Percentiles rank a stretch among this genome's conserved stretches.
phyloP scores from a whole-genome alignment of 305 asterid genomes.

The Rubia tinctorum region DNA sequence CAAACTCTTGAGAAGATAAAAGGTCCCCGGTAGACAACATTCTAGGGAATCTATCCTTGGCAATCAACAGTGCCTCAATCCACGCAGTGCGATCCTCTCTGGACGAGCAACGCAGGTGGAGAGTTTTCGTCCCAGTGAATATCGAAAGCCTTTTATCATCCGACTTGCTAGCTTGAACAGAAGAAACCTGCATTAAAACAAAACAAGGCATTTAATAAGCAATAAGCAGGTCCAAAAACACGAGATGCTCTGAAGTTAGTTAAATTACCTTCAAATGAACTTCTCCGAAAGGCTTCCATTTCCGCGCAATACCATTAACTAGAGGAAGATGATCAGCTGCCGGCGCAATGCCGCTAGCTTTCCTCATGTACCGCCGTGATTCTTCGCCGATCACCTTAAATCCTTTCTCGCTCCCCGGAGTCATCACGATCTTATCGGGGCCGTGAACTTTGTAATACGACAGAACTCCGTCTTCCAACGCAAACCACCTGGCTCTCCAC shows the following conservation, averaged over 20 bases:
- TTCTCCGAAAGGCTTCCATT: slow-evolving; percentile 89
- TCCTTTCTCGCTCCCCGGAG: slow-evolving; percentile 63
- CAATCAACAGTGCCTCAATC: slow-evolving; percentile 87
- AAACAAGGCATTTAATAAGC: background rate
- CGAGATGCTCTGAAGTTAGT: background rate
- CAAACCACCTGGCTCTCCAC: slow-evolving; percentile 97
- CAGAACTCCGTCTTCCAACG: slow-evolving; percentile 93
- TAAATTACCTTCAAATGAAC: slow-evolving; percentile 74
- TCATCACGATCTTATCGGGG: slow-evolving; percentile 77
- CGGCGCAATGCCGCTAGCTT: slow-evolving; percentile 43
- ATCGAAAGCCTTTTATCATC: slow-evolving; percentile 96
- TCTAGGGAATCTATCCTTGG: slow-evolving; percentile 94
- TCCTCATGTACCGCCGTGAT: slow-evolving; percentile 88
- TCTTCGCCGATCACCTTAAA: slow-evolving; percentile 83
- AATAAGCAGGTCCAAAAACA: background rate
- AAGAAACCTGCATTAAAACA: slow-evolving; percentile 69
- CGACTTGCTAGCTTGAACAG: slow-evolving; percentile 94
- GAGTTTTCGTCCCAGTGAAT: slow-evolving; percentile 95
- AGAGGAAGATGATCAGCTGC: slow-evolving; percentile 20
- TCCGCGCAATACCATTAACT: slow-evolving; percentile 43
- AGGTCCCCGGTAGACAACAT: slow-evolving; percentile 78
- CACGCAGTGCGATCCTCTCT: slow-evolving; percentile 87
- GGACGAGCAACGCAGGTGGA: slow-evolving; percentile 86
- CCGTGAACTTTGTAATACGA: slow-evolving; percentile 95
- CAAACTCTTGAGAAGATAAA: slow-evolving; percentile 74